phyloP scores from a whole-genome alignment of 2,329 filamentous ascomycete species.

The Neospermospora avenae region DNA sequence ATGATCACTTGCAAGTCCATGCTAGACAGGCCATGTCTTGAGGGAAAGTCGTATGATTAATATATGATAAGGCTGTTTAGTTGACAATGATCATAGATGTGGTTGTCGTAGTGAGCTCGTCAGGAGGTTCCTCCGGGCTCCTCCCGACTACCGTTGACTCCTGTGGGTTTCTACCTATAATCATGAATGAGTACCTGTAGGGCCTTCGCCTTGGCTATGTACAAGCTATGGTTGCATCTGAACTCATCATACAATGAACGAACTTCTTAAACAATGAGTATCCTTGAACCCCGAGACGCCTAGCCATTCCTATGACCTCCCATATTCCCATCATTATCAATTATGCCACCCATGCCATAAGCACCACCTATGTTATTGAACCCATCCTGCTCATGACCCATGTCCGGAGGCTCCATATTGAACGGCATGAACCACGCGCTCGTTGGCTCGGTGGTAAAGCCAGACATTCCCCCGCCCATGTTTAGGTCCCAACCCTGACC shows the following conservation, averaged over 20 bases:
- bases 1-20: too few species aligned
- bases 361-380: constrained; percentile 25
- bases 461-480: constrained; percentile 26
- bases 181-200: too few species aligned
- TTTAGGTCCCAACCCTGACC: constrained; percentile 31
- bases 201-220: background rate
- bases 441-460: constrained; percentile 42
- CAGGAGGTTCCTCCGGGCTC: background rate
- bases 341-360: constrained; percentile 27
- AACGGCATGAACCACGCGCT: constrained; percentile 92
- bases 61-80: too few species aligned
- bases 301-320: constrained; percentile 32
- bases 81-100: background rate
- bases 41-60: too few species aligned
- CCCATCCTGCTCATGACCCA: constrained; percentile 44
- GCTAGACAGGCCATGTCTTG: too few species aligned
- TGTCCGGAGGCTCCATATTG: constrained; percentile 76
- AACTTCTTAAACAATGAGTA: background rate
- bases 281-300: background rate
- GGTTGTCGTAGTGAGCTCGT: background rate
- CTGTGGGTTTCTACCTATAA: background rate
- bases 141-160: background rate
- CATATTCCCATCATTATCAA: constrained; percentile 35
- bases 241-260: background rate
- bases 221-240: background rate